Base-by-base conservation (phyloP, 768 basidiomycete species). In the Kwoniella heveanensis region DNA sequence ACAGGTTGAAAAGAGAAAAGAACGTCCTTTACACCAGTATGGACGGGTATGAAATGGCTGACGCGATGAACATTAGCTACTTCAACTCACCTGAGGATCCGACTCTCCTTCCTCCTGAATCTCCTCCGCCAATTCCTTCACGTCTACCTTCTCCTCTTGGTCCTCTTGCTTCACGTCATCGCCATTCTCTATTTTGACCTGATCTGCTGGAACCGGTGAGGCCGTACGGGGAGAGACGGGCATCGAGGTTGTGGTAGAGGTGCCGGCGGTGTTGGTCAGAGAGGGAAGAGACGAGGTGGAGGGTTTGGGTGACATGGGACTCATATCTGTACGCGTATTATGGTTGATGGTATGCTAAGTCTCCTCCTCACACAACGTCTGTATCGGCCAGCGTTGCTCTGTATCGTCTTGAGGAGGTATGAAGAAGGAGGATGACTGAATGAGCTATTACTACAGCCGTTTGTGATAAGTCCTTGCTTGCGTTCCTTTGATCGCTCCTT, bases 221-320 rank as follows among this genome's bases (percentile, higher is more conserved):
- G 59, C 65, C 17, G 55, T 58, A 8, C 59, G 25, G 9, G 65
- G 65, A 15, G 65, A 52, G 29, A 52, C 60, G 46, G 67, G 67
- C 66, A 68, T 68, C 17, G 67, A 57, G 21, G 65, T 66, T 4
- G 69, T 57, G 30, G 68, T 69, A 24, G 74, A 73, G 5, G 70
- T 64, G 2, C 44, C 60, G 32, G 65, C 60, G 37, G 57, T 66
- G 53, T 55, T 54, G 19, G 53, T 51, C 2, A 55, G 24, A 21
- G 62, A 59, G 22, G 67, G 48, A 24, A 64, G 55, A 57, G 58
- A 51, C 19, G 58, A 60, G 17, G 49, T 24, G 39, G 39, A 44
- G 39, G 39, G 39, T 44, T 44, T 44, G 15, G 39, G 17, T 44
- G 39, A 44, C 39, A 44, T 44, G 39, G 39, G 39, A 44, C 19